These are phyloP conservation scores for Dichomitus squalens DNA, from an alignment of 1,284 basidiomycete species.

Conservation along the genomic window DNA sequence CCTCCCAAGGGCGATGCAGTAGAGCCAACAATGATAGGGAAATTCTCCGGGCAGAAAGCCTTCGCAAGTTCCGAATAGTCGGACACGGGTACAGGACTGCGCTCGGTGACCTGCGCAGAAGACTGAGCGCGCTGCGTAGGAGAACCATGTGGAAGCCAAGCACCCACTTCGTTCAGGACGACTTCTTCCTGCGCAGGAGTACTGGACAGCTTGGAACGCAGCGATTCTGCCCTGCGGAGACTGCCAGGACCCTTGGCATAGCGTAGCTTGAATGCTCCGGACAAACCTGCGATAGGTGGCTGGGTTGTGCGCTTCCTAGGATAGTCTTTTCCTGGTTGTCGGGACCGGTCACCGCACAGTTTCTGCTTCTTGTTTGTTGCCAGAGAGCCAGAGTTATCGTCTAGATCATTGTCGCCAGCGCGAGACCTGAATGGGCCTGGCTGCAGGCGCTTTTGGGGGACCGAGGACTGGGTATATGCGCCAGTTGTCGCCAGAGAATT, in stretches of 20 bases:
- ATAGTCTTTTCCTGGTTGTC: not conserved
- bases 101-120: not conserved
- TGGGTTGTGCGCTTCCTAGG: not conserved
- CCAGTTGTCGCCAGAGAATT: not conserved
- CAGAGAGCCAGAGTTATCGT: not conserved
- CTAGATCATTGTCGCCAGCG: not conserved
- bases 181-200: not conserved
- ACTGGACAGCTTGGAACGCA: slow-evolving; percentile 13
- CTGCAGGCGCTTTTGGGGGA: not conserved
- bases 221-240: slow-evolving; percentile 24
- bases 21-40: not conserved
- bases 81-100: not conserved
- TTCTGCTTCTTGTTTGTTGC: slow-evolving; percentile 1
- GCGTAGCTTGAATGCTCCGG: slow-evolving; percentile 14
- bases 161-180: slow-evolving; percentile 2
- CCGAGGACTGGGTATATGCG: not conserved
- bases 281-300: slow-evolving; percentile 1
- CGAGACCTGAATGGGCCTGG: not conserved
- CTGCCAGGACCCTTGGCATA: slow-evolving; percentile 24
- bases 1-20: not conserved
- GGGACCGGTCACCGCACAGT: not conserved
- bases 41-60: not conserved
- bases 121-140: not conserved
- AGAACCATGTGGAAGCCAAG: not conserved
- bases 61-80: not conserved